Evolutionary conservation across 225 moss, liverwort and hornwort genomes (phyloP), one percentile per base, ranked within the genome.

Genomic region (Sphagnum contortum): DNA sequence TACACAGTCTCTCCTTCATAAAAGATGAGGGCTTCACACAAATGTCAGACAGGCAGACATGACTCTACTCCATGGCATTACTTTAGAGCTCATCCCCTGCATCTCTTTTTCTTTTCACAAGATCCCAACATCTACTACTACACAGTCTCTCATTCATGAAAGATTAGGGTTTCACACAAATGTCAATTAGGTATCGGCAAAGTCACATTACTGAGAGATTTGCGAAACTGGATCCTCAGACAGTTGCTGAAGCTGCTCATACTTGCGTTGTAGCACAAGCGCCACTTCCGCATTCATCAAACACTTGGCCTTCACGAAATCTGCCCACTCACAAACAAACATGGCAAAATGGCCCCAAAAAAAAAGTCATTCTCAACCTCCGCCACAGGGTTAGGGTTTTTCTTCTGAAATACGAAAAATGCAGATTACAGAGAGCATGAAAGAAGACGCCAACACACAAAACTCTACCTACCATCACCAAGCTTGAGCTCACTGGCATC

Each of bases 401-500:
- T 1, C 0, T 29, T 29, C 1, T 29, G 29, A 29, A 29, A 29
- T 1, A n/a, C 29, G 29, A 29, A 29, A 29, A 29, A 29, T 29
- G 29, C 29, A 29, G 29, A 29, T 29, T 29, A 29, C 11, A 9
- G 9, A 48, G 44, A 66, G 12, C 9, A 29, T 49, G 2, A 48
- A n/a, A 12, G 5, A 54, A 3, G 57, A 57, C n/a, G 46, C 57
- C 48, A 57, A 56, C 14, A 7, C 5, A 13, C 46, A 57, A 14
- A 44, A 9, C 47, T 9, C 51, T 5, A 29, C 51, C 73, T 81
- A 29, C 86, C 86, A 50, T 91, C 91, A 0, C 94, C 94, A 48
- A 94, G 91, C 79, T 94, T 94, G 14, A 91, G 80, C 71, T 94
- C 94, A 2, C 91, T 83, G 9, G 94, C 94, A 57, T 94, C 94